Conservation (phyloP, 2,329 filamentous ascomycete species). For the Alternaria tenuissima region DNA sequence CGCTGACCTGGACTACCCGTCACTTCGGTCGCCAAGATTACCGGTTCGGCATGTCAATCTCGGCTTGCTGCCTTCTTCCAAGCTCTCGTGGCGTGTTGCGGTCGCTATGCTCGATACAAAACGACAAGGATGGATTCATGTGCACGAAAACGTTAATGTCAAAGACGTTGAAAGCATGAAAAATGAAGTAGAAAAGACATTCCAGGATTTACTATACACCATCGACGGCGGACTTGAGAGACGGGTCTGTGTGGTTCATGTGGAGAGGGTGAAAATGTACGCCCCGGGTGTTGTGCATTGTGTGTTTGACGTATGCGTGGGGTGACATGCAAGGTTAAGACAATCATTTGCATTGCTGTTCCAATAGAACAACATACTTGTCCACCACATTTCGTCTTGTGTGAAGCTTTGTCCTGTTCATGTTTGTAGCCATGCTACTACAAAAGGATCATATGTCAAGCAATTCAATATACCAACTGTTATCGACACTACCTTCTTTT, state of each 20-base stretch:
- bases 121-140: slow-evolving; percentile 65
- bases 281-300: slow-evolving; percentile 69
- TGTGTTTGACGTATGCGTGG: slow-evolving; percentile 62
- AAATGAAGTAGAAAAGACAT: slow-evolving; percentile 51
- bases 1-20: slow-evolving; percentile 29
- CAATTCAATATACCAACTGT: too few species aligned
- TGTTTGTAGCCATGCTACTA: neutral
- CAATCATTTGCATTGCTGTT: neutral
- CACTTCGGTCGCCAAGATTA: slow-evolving; percentile 21
- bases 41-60: slow-evolving; percentile 66
- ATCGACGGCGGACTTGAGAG: neutral
- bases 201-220: slow-evolving; percentile 41
- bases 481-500: neutral
- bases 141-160: slow-evolving; percentile 66
- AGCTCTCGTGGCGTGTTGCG: slow-evolving; percentile 59
- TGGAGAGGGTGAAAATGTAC: slow-evolving; percentile 64
- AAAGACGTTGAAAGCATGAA: slow-evolving; percentile 33
- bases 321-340: neutral
- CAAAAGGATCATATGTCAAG: neutral
- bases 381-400: neutral
- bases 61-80: slow-evolving; percentile 64
- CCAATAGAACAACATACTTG: neutral
- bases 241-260: slow-evolving; percentile 58
- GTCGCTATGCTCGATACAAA: slow-evolving; percentile 56
- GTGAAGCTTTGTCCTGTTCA: neutral